Evolutionary conservation across 2,329 filamentous ascomycete genomes (phyloP), one percentile per base, ranked within the genome.

Genomic region (Penicillium hordei): DNA sequence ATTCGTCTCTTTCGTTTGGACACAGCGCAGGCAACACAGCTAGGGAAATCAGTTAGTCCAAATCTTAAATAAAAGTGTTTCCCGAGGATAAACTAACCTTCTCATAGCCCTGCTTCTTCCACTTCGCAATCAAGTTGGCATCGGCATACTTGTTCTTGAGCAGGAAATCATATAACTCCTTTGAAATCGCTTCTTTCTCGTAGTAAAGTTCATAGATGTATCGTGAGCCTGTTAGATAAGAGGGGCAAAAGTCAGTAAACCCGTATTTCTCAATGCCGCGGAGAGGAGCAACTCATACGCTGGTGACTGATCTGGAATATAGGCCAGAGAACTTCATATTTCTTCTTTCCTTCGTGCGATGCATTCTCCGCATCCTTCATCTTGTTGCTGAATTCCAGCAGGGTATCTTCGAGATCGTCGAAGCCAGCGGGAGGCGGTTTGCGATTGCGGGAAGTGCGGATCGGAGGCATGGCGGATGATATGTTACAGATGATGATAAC

Each of bases 1-100:
- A 76, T 99, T 99, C 31, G 94, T 99, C 81, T 99, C 94, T 77
- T 97, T 97, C n/a, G 94, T 97, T 77, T 99, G 94, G 56, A 99
- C 93, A 76, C 94, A 99, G 61, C 93, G 86, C 55, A 97, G 81
- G 75, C 94, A 99, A 77, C 94, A 99, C 43, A 99, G 79, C 90
- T 94, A 38, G 7, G 42, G 2, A 34, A 12, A 39, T 29, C n/a
- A 42, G 29, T 57, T 55, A 60, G 40, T 31, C 13, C 31, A 27
- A 0, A 3, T 42, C 21, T 17, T 36, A 19, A 48, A 52, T n/a
- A n/a, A 36, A 34, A 36, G 45, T 44, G 2, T 34, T 34, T 12
- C 3, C 1, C 42, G 55, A 12, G 42, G 42, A 25, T 21, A 25
- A 51, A 56, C 82, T 51, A 75, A 91, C 90, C 87, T 97, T 97